Conservation (phyloP, 2,329 filamentous ascomycete genomes). For the Aureobasidium pullulans region DNA sequence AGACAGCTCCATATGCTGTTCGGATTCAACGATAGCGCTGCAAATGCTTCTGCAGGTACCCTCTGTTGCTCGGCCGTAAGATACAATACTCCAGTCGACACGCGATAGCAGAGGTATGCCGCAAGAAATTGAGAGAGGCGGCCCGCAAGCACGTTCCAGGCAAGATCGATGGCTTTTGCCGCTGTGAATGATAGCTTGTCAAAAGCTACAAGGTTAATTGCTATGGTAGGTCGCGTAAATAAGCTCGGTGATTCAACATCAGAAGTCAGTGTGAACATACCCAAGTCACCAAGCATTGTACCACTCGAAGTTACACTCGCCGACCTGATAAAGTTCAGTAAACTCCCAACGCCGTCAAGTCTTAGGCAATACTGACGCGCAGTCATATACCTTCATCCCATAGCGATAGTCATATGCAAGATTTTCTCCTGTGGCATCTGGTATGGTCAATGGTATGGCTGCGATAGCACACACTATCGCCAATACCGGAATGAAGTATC, state of each 20-base stretch:
- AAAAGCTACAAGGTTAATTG: not conserved
- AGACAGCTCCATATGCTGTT: not conserved
- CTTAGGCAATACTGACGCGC: too few relatives aligned
- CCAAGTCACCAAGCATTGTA: not conserved
- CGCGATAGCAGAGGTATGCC: not conserved
- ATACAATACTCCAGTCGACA: not conserved
- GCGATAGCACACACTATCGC: not conserved
- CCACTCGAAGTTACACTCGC: not conserved
- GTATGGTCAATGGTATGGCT: not conserved
- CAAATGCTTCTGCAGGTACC: not conserved
- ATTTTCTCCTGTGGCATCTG: not conserved
- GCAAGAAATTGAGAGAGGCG: not conserved
- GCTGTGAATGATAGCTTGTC: not conserved
- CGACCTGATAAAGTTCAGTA: too few relatives aligned
- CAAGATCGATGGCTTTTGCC: not conserved
- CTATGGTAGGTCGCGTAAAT: not conserved
- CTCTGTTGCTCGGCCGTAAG: not conserved
- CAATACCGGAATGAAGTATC: not conserved
- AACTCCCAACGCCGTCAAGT: too few relatives aligned
- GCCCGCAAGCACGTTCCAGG: not conserved
- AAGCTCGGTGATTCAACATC: not conserved
- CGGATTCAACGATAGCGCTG: not conserved
- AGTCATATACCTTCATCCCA: too few relatives aligned
- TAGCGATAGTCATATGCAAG: too few relatives aligned
- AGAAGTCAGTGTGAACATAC: not conserved